These are phyloP conservation scores for Cardamine chenopodiifolia DNA, from an alignment of 345 rosid genomes.

Conservation along the genomic window DNA sequence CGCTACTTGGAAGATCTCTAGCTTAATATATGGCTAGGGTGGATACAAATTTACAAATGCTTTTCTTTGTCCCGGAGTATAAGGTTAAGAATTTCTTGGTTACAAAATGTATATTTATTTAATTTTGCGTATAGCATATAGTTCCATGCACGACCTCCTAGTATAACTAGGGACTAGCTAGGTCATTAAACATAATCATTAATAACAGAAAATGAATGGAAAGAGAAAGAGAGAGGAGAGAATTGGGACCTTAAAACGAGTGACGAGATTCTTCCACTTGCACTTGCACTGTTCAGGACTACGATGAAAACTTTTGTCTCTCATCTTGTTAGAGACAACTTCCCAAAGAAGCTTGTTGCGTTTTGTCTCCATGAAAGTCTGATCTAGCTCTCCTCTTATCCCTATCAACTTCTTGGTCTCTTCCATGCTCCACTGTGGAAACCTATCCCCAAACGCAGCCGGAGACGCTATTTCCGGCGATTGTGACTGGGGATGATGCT, in stretches of 20 bases:
- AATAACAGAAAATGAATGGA: background rate
- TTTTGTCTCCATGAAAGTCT: slow-evolving; percentile 89
- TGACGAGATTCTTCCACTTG: slow-evolving; percentile 98
- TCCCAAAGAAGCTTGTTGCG: slow-evolving; percentile 95
- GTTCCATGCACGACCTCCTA: slow-evolving; percentile 29
- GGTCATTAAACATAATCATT: slow-evolving; percentile 3
- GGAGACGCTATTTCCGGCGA: slow-evolving; percentile 49
- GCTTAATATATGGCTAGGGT: background rate
- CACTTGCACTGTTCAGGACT: slow-evolving; percentile 99
- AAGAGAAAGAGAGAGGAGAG: background rate
- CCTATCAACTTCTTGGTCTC: slow-evolving; percentile 84
- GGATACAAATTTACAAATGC: background rate
- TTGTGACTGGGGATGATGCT: slow-evolving; percentile 49
- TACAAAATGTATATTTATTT: background rate
- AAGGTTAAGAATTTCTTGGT: background rate
- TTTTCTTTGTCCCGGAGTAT: background rate
- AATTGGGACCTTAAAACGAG: slow-evolving; percentile 79
- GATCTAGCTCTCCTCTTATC: slow-evolving; percentile 86
- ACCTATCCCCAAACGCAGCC: slow-evolving; percentile 57
- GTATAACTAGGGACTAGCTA: background rate
- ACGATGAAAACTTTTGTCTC: slow-evolving; percentile 77
- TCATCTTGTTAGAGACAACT: slow-evolving; percentile 72
- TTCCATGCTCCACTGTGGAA: slow-evolving; percentile 93
- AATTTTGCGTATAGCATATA: background rate
- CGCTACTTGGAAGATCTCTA: background rate